phyloP scores from a whole-genome alignment of 106 monocot genomes.

The Dioscorea dumetorum region DNA sequence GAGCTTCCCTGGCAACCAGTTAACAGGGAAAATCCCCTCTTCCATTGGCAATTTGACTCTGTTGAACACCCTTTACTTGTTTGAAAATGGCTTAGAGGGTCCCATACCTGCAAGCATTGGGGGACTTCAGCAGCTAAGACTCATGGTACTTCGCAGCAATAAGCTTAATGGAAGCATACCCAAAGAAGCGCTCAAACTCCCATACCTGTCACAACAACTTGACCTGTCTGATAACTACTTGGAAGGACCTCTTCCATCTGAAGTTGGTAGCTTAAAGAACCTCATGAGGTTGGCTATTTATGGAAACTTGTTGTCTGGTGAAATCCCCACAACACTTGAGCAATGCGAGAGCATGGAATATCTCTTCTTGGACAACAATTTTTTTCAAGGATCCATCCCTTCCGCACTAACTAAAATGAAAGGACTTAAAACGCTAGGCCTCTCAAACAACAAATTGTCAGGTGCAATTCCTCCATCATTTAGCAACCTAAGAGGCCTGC shows the following conservation, averaged over 20 bases:
- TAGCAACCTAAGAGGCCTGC: neutral
- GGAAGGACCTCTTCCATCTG: neutral
- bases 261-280: neutral
- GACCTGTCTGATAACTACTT: neutral
- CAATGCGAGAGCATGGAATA: neutral
- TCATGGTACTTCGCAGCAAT: neutral
- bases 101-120: slow-evolving; percentile 4
- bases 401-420: neutral
- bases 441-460: neutral
- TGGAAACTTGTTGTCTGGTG: neutral
- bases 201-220: neutral
- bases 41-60: neutral
- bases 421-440: neutral
- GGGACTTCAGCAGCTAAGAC: neutral
- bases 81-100: neutral
- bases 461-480: slow-evolving; percentile 3
- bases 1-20: neutral
- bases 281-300: neutral
- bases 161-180: neutral
- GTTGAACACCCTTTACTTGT: neutral
- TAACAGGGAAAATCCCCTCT: neutral
- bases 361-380: neutral
- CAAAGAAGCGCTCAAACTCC: neutral
- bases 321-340: neutral
- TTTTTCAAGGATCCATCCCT: neutral